Base-by-base conservation (phyloP, 1,284 basidiomycete genomes). In the Boletus sp. region DNA sequence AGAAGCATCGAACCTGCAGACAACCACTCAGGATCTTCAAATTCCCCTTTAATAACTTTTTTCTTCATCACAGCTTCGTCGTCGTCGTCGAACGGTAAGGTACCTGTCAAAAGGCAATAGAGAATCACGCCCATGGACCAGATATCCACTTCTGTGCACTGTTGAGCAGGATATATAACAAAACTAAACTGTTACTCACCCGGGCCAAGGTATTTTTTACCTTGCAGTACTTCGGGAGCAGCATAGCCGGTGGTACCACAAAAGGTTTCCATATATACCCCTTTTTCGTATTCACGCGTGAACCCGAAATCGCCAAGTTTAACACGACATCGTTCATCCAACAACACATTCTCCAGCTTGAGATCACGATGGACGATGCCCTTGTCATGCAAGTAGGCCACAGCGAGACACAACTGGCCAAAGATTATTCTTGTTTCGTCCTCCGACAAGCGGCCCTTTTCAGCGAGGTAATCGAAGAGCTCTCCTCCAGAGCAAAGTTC, bases 231-330 rank as follows among this genome's bases (percentile, higher is more conserved):
- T 69, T 99, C 95, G 1, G 95, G 95, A 12, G 92, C 83, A 1
- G 94, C 95, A 67, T 99, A 88, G 30, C 91, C 94, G 1, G 94
- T 95, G 2, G 96, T 99, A 6, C 96, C 95, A 64, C 96, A 99
- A 63, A 89, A 95, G 0, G 95, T 99, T 58, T 97, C 94, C 78
- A 99, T 82, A 34, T 92, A 72, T 17, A 76, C 70, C 2, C 91
- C 88, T 34, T 78, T 79, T 52, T 96, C 91, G 65, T 88, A 97
- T 72, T 98, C 95, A 44, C 95, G 76, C 2, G 94, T 95, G 63
- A 99, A 98, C 13, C 95, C 95, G 64, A 99, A 92, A 69, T 99
- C 95, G 12, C 93, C 94, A 7, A 99, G 77, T 67, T 94, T 94
- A 57, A 94, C 82, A 44, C 87, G 77, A 66, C 90, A 86, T 41